These are phyloP conservation scores for Chaetoceros muelleri DNA, from an alignment of 108 stramenopile species.

Conservation along the genomic window DNA sequence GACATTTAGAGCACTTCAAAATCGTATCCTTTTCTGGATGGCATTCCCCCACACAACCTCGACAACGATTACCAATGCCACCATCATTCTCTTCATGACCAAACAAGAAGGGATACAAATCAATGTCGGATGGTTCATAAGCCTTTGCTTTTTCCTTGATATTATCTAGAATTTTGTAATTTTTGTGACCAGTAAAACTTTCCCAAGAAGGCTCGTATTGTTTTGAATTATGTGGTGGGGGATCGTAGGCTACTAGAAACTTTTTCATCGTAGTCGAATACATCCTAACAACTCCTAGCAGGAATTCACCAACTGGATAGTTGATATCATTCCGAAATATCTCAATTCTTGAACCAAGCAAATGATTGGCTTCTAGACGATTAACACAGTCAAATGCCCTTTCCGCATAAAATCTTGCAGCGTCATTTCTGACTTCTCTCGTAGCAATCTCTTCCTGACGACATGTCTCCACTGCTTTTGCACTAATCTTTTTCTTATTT, in stretches of 20 bases:
- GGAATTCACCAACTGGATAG: conserved; percentile 52
- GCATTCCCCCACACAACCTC: conserved; percentile 21
- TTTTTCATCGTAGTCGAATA: conserved; percentile 34
- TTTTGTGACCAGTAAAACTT: conserved; percentile 35
- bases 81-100: conserved; percentile 23
- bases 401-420: conserved; percentile 30
- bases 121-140: conserved; percentile 9
- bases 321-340: conserved; percentile 44
- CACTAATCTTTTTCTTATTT: conserved; percentile 57
- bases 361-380: conserved; percentile 2
- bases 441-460: conserved; percentile 26
- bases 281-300: conserved; percentile 31
- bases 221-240: conserved; percentile 21
- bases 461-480: conserved; percentile 17
- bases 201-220: conserved; percentile 46
- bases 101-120: conserved; percentile 38
- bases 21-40: conserved; percentile 25
- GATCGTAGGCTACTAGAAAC: conserved; percentile 38
- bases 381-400: conserved; percentile 34
- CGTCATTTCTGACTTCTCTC: conserved; percentile 33
- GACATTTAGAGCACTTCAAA: conserved; percentile 27
- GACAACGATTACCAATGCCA: conserved; percentile 14
- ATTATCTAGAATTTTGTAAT: conserved; percentile 26
- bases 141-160: conserved; percentile 4
- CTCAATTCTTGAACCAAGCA: conserved; percentile 35